Conservation (phyloP, 257 asterid species). For the Forsythia suspensa region DNA sequence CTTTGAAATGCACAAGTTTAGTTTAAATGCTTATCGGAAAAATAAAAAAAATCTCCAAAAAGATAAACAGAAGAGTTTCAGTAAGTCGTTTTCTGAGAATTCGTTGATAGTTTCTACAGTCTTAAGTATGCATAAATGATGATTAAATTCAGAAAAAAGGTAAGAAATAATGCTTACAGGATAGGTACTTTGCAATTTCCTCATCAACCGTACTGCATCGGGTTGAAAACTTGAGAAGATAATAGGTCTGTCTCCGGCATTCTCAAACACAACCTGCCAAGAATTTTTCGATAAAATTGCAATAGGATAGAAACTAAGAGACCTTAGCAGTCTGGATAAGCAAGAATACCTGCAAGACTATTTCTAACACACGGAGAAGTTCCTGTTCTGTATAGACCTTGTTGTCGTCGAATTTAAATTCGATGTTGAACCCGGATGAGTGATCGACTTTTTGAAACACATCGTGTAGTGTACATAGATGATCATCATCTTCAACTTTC, state of each 20-base stretch:
- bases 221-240: slow-evolving; percentile 35
- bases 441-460: neutral
- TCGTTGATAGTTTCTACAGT: neutral
- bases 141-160: neutral
- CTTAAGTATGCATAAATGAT: neutral
- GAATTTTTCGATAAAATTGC: neutral
- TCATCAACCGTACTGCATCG: slow-evolving; percentile 21
- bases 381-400: slow-evolving; percentile 15
- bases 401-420: slow-evolving; percentile 25
- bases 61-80: too few species aligned
- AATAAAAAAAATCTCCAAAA: too few species aligned
- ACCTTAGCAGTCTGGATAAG: neutral
- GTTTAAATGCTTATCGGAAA: too few species aligned
- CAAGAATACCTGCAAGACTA: slow-evolving; percentile 22
- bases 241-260: slow-evolving; percentile 19
- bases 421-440: slow-evolving; percentile 31
- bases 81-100: too few species aligned
- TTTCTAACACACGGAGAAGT: slow-evolving; percentile 18
- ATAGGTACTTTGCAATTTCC: slow-evolving; percentile 29
- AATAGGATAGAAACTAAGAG: neutral
- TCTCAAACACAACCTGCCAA: slow-evolving; percentile 26
- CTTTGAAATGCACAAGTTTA: too few species aligned
- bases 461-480: too few species aligned
- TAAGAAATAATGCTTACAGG: slow-evolving; percentile 18
- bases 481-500: too few species aligned